Evolutionary conservation across 2,329 filamentous ascomycete genomes (phyloP).

Genomic region (Penicillium sp.): DNA sequence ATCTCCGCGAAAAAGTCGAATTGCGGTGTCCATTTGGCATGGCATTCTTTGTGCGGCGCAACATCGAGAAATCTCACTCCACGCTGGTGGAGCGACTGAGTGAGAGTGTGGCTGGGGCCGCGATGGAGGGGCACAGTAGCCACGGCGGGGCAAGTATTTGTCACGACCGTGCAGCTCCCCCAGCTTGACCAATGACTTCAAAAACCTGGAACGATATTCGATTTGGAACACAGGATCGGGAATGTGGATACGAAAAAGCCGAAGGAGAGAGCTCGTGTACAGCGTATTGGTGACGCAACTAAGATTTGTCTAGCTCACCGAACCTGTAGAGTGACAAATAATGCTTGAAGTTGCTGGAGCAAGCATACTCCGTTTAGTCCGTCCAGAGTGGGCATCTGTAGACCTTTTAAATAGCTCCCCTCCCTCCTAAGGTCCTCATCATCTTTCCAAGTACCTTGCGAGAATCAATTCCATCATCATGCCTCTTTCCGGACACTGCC

Average conservation of each 20-base stretch:
- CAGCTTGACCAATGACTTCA: not conserved
- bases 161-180: not conserved
- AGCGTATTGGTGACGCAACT: too few species aligned
- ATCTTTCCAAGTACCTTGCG: constrained; percentile 26
- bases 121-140: constrained; percentile 31
- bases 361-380: too few species aligned
- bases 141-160: constrained; percentile 1
- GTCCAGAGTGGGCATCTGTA: too few species aligned
- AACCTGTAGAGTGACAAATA: too few species aligned
- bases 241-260: not conserved
- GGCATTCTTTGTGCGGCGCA: constrained; percentile 75
- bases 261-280: too few species aligned
- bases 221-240: not conserved
- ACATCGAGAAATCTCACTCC: constrained; percentile 72
- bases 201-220: not conserved
- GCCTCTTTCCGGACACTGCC: constrained; percentile 69
- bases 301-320: too few species aligned
- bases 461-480: constrained; percentile 47
- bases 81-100: constrained; percentile 63
- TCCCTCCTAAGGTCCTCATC: constrained; percentile 14
- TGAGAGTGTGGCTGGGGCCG: constrained; percentile 5
- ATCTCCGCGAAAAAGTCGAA: constrained; percentile 78
- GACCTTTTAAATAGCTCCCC: constrained; percentile 16
- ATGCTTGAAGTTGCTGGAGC: too few species aligned
- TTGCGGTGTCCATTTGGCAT: constrained; percentile 77